Evolutionary conservation across 192 early-diverging fungal genomes (phyloP), one percentile per base, ranked within the genome.

Genomic region (Coemansia sp.): DNA sequence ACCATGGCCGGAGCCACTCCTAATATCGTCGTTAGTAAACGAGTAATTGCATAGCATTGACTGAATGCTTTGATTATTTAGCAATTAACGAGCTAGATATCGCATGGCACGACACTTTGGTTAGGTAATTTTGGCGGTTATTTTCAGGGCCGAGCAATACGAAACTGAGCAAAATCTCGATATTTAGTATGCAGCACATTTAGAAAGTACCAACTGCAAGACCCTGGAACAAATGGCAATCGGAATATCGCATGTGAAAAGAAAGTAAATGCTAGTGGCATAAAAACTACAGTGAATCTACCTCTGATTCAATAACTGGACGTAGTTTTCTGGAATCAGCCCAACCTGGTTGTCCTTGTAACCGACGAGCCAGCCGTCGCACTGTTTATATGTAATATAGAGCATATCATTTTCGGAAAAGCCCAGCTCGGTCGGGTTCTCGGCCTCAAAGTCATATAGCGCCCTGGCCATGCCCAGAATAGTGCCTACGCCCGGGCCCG

Each of bases 371-470:
- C 90, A 92, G 58, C 89, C 90, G 23, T 81, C 81, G 75, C 85
- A 89, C 68, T 88, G 86, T 68, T 85, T 86, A 66, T 84, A 87
- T 63, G 85, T 83, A 9, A 92, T 84, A 70, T 85, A 85, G 9
- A 92, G 64, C 23, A 76, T 62, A 59, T 92, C 86, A 17, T 84
- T 84, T 42, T 86, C 85, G 2, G 84, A 66, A 69, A 92, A 85
- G 34, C 80, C 78, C 51, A 89, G 73, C 74, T 92, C 90, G 12
- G 75, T 84, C 15, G 82, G 77, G 42, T 85, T 87, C 61, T 90
- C 89, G 18, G 88, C 87, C 46, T 79, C 80, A 82, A 92, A 92
- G 59, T 92, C 88, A 63, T 89, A 92, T 15, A 92, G 66, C n/a
- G 86, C 90, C 38, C 81, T 60, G n/a, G 76, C 76, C 34, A 55